Conservation (phyloP, 2,329 filamentous ascomycete species). For the Podosphaera fusca region DNA sequence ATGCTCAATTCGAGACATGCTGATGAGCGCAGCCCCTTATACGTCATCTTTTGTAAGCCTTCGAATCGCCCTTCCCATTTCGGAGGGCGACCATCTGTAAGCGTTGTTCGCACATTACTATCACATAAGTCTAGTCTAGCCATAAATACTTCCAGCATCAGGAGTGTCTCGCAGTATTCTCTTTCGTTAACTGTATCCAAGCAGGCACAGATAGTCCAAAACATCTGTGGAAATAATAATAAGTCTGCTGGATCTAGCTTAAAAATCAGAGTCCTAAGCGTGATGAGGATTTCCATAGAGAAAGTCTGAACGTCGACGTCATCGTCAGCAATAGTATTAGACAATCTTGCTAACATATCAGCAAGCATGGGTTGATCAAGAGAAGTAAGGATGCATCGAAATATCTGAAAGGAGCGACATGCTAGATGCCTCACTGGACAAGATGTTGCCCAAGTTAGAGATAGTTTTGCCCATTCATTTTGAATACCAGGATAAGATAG, state of each 20-base stretch:
- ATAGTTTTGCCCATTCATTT: constrained; percentile 75
- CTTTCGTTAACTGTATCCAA: constrained; percentile 90
- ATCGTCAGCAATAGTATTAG: constrained; percentile 91
- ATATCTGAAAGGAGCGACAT: constrained; percentile 92
- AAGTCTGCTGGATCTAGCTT: constrained; percentile 62
- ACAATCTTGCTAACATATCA: constrained; percentile 85
- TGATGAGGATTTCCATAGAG: constrained; percentile 92
- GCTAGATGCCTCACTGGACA: constrained; percentile 88
- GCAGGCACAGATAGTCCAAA: constrained; percentile 95
- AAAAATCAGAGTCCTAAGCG: constrained; percentile 71
- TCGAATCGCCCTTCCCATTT: constrained; percentile 82
- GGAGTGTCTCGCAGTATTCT: constrained; percentile 76
- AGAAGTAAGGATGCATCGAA: constrained; percentile 76
- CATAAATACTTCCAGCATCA: constrained; percentile 74
- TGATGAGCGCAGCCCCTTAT: constrained; percentile 81
- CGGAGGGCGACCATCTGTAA: constrained; percentile 57
- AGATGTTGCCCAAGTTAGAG: constrained; percentile 86
- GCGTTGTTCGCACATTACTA: constrained; percentile 39
- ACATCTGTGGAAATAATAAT: constrained; percentile 77
- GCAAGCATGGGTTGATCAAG: constrained; percentile 85
- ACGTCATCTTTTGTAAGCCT: constrained; percentile 63
- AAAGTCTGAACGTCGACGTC: constrained; percentile 89
- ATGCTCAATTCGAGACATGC: constrained; percentile 59
- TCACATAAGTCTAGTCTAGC: constrained; percentile 63
- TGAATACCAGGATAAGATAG: constrained; percentile 67